Base-by-base conservation (phyloP, 2,329 filamentous ascomycete genomes). In the Cadophora malorum region DNA sequence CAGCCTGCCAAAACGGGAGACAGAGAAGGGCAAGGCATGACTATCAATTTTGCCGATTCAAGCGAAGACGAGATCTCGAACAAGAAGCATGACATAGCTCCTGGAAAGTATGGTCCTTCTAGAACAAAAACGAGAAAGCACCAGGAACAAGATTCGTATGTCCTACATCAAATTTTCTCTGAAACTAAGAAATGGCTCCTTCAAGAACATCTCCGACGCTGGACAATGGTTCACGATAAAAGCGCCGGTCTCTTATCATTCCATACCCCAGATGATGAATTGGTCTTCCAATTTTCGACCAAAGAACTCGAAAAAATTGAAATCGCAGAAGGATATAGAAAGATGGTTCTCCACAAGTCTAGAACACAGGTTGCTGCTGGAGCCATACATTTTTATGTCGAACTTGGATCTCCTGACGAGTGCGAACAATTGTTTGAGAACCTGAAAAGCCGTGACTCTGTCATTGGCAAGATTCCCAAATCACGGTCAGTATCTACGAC, bases 401-500 rank as follows among this genome's bases (percentile, higher is more conserved):
- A 72, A 25, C 35, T 69, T 14, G 14, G n/a, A 19, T 23, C 25
- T 33, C 14, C 38, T 6, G 49, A 63, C 50, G 61, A 63, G 3
- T 58, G 52, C 23, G 12, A 35, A 28, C 41, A 63, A 10, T 53
- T 71, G 21, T 35, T 61, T 38, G 25, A 35, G 33, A 68, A 21
- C 3, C 38, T 67, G 3, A 41, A 52, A 38, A 47, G n/a, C 8
- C 3, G 19, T 19, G 47, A 67, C 28, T n/a, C 56, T 19, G 59
- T 23, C 14, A 31, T 64, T 23, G 35, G 25, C 25, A 52, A 47
- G n/a, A 23, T 31, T 1, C 19, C 12, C 2, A 56, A 65, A 68
- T 1, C 0, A 38, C 8, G 23, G 47, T 64, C 25, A 55, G 55
- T 59, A 59, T 45, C 25, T 12, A 23, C 14, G 19, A 19, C 16